Evolutionary conservation across 352 stramenopile species (phyloP).

Genomic region (Lagenidium giganteum): DNA sequence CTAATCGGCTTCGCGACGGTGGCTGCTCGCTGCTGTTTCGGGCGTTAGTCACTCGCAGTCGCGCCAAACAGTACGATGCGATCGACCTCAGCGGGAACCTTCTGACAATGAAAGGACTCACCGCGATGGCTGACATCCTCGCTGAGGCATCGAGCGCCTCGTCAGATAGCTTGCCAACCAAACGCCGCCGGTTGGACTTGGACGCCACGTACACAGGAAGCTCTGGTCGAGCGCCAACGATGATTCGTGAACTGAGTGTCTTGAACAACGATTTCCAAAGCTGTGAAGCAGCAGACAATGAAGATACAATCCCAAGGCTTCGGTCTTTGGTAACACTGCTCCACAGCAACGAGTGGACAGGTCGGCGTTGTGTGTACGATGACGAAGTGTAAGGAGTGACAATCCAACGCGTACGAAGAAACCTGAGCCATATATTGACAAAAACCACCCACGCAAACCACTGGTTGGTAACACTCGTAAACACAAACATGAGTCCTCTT

Average conservation of each 20-base stretch:
- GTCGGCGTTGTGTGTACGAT: conserved; percentile 53
- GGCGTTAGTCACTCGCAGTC: conserved; percentile 35
- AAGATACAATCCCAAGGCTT: conserved; percentile 18
- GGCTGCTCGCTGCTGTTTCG: conserved; percentile 37
- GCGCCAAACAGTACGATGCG: conserved; percentile 28
- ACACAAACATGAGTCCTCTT: no score
- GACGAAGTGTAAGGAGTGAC: conserved; percentile 44
- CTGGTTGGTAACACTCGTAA: no score
- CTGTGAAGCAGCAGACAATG: conserved; percentile 17
- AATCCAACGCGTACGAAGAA: conserved; percentile 1
- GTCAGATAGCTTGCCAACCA: conserved; percentile 10
- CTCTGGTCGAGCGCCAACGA: no score
- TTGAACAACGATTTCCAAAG: conserved; percentile 55
- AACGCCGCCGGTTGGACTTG: conserved; percentile 21
- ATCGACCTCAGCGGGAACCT: conserved; percentile 62
- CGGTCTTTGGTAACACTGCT: conserved; percentile 24
- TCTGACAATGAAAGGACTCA: conserved; percentile 34
- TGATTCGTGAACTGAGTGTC: conserved; percentile 47
- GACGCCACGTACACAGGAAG: conserved; percentile 7
- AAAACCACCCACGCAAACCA: no score
- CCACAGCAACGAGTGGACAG: conserved; percentile 46
- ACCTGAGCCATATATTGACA: no score
- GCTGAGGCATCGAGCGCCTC: conserved; percentile 7
- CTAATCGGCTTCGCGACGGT: conserved; percentile 48
- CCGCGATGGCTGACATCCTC: conserved; percentile 31